Base-by-base conservation (phyloP, 2,329 filamentous ascomycete genomes). In the Xylaria arbuscula region DNA sequence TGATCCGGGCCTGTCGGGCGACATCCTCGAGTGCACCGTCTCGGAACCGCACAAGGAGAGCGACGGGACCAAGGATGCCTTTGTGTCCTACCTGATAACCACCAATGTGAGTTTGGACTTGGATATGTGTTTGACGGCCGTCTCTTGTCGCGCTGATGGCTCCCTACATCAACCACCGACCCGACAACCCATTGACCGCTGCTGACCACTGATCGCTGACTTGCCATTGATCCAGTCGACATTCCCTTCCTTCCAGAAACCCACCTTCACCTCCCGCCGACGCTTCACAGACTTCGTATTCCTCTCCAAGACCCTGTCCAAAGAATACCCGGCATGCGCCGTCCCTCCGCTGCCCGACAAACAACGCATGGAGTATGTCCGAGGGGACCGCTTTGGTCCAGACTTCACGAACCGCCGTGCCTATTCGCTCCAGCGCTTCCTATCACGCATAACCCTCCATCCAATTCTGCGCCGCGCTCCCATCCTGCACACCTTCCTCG, bases 281-380 rank as follows among this genome's bases (percentile, higher is more conserved):
- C 93, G 96, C 77, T 99, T 98, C 82, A 98, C 95, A 74, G 96
- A 99, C 83, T 99, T 99, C 79, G 91, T 97, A 74, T 99, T 97
- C 80, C 89, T 99, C 70, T 98, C 93, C 84, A 98, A 97, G 82
- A 91, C 93, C 38, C 89, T 99, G 60, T 90, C 87, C 71, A 90
- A 90, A 78, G 94, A 98, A 79, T 98, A 93, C 76, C 93, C 94
- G 68, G 93, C 93, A 83, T 93, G 92, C 80, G 96, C 96, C 56
- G 93, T 99, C 3, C 96, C 96, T 36, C 96, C 96, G 55, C 86
- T 99, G 62, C 96, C 96, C 62, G 96, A 98, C 82, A 99, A 98
- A 86, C 95, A 98, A 85, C 97, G 97, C 82, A 97, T 99, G 93
- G 94, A 97, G 78, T 98, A 98, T 78, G 96, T 98, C 60, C 92